phyloP scores from a whole-genome alignment of 805 yeast genomes.

The Metschnikowia cerradonensis region DNA sequence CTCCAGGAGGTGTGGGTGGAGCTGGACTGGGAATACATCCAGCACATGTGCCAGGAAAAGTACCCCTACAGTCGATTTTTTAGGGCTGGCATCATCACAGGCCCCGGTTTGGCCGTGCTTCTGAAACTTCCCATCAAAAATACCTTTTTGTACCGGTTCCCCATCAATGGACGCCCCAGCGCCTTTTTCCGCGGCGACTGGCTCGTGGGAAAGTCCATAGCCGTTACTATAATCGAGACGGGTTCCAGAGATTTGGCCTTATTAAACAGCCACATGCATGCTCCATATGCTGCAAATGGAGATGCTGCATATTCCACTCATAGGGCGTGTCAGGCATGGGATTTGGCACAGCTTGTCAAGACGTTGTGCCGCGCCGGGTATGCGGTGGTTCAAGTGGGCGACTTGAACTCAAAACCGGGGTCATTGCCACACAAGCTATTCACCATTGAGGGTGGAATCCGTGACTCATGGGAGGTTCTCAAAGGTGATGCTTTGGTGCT shows the following conservation, averaged over 20 bases:
- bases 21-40: conserved; percentile 73
- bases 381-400: conserved; percentile 88
- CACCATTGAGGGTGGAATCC: conserved; percentile 61
- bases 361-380: conserved; percentile 69
- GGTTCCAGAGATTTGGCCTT: conserved; percentile 62
- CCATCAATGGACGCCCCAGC: conserved; percentile 89
- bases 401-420: conserved; percentile 84
- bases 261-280: conserved; percentile 93
- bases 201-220: conserved; percentile 90
- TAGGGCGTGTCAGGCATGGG: conserved; percentile 96
- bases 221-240: conserved; percentile 56
- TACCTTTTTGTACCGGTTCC: conserved; percentile 77
- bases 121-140: conserved; percentile 80
- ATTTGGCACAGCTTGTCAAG: conserved; percentile 64
- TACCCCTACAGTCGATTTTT: conserved; percentile 70
- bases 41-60: conserved; percentile 34
- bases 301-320: conserved; percentile 90
- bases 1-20: conserved; percentile 94
- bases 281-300: conserved; percentile 80
- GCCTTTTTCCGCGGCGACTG: conserved; percentile 96
- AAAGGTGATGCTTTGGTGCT: conserved; percentile 39
- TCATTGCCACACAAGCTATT: conserved; percentile 76
- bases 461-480: conserved; percentile 77
- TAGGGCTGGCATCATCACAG: conserved; percentile 80
- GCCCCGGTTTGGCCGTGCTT: conserved; percentile 87